Percentiles rank a stretch among this genome's conserved stretches.
Conservation (phyloP, 2,329 filamentous ascomycete genomes). For the Fusarium sp. region DNA sequence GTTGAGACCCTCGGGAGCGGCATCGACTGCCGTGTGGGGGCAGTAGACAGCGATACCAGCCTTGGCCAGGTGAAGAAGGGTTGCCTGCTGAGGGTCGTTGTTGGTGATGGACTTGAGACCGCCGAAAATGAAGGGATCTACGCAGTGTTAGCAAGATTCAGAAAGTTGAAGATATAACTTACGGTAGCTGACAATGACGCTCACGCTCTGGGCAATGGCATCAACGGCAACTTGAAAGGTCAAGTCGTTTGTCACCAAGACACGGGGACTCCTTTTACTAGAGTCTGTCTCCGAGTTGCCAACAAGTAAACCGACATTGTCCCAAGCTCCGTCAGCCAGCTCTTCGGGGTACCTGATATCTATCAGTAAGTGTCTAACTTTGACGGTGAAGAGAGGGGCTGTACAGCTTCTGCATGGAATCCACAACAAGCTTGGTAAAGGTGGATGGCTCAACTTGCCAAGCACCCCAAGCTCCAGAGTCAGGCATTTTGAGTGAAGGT, state of each 20-base stretch:
- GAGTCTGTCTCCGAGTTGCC: conserved; percentile 55
- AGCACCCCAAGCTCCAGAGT: conserved; percentile 52
- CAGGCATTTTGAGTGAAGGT: conserved; percentile 39
- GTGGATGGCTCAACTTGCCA: conserved; percentile 54
- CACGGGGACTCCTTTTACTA: conserved; percentile 49
- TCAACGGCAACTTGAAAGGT: conserved; percentile 91
- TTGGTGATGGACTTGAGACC: conserved; percentile 90
- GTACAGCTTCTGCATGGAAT: conserved; percentile 83
- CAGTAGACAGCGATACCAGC: conserved; percentile 95
- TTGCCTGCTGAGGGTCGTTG: conserved; percentile 86
- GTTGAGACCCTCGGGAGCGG: conserved; percentile 84
- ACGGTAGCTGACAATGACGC: conserved; percentile 92
- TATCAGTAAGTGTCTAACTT: neutral
- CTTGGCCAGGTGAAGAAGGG: conserved; percentile 83
- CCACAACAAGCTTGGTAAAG: conserved; percentile 74
- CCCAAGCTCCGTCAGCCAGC: conserved; percentile 90
- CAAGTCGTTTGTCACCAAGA: conserved; percentile 84
- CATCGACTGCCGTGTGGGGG: conserved; percentile 95
- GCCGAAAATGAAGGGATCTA: conserved; percentile 96
- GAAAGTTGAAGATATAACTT: conserved; percentile 12
- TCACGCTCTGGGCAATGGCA: conserved; percentile 81
- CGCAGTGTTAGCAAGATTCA: neutral
- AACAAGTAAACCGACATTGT: conserved; percentile 91
- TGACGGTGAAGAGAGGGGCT: neutral
- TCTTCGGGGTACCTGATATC: conserved; percentile 82